Evolutionary conservation across 257 asterid species (phyloP).

Genomic region (Petrea volubilis): DNA sequence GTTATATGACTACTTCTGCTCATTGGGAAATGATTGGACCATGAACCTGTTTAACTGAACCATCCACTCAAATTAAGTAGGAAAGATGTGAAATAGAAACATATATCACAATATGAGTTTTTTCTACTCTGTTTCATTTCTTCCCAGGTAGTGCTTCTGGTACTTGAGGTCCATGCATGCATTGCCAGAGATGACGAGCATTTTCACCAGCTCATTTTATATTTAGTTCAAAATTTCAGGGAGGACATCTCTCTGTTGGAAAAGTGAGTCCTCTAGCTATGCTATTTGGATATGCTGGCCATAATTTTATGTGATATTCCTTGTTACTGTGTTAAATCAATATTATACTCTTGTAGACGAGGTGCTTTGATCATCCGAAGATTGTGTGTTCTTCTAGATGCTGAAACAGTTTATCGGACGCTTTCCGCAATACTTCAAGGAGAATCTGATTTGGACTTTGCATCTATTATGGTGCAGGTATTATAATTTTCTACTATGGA

Average conservation of each 20-base stretch:
- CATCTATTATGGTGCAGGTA: slow-evolving; percentile 95
- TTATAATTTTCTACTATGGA: slow-evolving; percentile 3
- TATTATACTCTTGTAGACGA: slow-evolving; percentile 59
- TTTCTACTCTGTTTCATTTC: slow-evolving; percentile 4
- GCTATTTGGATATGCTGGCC: slow-evolving; percentile 7
- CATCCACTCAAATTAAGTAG: too few relatives aligned
- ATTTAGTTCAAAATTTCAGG: slow-evolving; percentile 71
- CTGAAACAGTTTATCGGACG: slow-evolving; percentile 88
- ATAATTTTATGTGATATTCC: not conserved
- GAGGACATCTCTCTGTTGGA: slow-evolving; percentile 88
- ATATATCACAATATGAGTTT: not conserved
- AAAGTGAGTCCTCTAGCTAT: slow-evolving; percentile 53
- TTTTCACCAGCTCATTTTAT: slow-evolving; percentile 76
- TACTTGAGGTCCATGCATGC: slow-evolving; percentile 97
- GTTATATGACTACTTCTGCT: too few relatives aligned
- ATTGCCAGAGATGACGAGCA: slow-evolving; percentile 86
- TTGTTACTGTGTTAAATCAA: slow-evolving; percentile 15
- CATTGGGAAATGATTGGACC: too few relatives aligned
- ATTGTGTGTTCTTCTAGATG: slow-evolving; percentile 88
- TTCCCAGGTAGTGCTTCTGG: slow-evolving; percentile 91
- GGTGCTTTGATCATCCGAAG: slow-evolving; percentile 93
- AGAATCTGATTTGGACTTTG: slow-evolving; percentile 92
- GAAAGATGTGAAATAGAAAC: too few relatives aligned
- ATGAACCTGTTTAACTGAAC: too few relatives aligned
- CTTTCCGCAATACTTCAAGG: slow-evolving; percentile 81